Conservation (phyloP, 306 rosid genomes). For the Quercus cerris region DNA sequence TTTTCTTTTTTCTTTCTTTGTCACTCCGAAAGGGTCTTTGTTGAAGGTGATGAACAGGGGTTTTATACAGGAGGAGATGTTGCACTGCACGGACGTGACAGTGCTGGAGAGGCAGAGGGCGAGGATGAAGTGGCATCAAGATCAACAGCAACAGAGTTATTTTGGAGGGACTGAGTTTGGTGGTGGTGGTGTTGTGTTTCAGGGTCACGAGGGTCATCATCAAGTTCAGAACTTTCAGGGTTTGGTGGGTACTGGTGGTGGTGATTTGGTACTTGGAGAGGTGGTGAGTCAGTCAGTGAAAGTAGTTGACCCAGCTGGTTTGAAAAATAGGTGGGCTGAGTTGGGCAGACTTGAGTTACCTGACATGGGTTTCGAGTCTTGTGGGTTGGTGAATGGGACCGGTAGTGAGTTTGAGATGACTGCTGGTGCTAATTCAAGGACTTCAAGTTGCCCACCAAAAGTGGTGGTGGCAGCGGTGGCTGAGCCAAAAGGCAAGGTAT, state of each 20-base stretch:
- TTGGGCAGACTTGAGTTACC: constrained; percentile 30
- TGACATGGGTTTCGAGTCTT: constrained; percentile 11
- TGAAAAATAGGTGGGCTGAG: constrained; percentile 47
- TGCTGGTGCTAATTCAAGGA: constrained; percentile 44
- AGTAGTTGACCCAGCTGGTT: constrained; percentile 32
- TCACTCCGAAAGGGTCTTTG: not conserved
- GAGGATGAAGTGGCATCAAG: constrained; percentile 30
- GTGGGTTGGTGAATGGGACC: constrained; percentile 10
- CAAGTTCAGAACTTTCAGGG: constrained; percentile 26
- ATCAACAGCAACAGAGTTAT: constrained; percentile 6
- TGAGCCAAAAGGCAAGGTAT: constrained; percentile 17
- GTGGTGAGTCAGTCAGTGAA: constrained; percentile 35
- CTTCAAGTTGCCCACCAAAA: constrained; percentile 52
- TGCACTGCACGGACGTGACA: constrained; percentile 51
- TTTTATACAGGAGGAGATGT: constrained; percentile 25
- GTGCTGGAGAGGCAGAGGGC: constrained; percentile 50
- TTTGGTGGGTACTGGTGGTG: constrained; percentile 2
- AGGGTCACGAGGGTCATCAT: not conserved
- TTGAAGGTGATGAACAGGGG: constrained; percentile 25
- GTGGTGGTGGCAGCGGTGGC: constrained; percentile 15
- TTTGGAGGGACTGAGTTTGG: constrained; percentile 30
- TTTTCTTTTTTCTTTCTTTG: not conserved
- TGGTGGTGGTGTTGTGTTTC: constrained; percentile 20
- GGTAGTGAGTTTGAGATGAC: constrained; percentile 25
- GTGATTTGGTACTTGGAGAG: constrained; percentile 30